These are phyloP conservation scores for Vitis rotundifolia DNA, from an alignment of 164 flowering plant genomes.

Conservation along the genomic window DNA sequence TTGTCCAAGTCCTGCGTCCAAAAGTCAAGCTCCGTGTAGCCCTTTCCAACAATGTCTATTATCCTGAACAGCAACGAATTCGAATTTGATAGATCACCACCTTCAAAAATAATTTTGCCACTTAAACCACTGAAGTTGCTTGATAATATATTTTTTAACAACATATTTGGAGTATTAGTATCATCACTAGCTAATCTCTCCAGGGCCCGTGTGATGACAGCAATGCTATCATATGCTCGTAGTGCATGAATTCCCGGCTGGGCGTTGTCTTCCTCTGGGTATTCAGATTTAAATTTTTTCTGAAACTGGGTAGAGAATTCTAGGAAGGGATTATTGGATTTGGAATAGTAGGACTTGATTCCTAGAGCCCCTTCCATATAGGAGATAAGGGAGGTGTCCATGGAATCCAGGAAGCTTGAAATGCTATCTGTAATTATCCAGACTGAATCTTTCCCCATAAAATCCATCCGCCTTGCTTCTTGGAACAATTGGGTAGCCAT, in stretches of 20 bases:
- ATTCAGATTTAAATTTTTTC: constrained; percentile 2
- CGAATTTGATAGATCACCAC: constrained; percentile 20
- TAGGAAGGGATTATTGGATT: not conserved
- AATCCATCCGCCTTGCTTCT: constrained; percentile 33
- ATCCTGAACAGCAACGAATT: too few species aligned
- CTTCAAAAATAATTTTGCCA: too few species aligned
- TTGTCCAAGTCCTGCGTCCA: too few species aligned
- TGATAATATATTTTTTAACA: too few species aligned
- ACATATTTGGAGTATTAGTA: constrained; percentile 7
- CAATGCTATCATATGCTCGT: too few species aligned
- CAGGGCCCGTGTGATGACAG: too few species aligned
- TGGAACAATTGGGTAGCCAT: constrained; percentile 27
- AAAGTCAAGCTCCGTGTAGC: too few species aligned
- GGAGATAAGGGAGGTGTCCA: constrained; percentile 19
- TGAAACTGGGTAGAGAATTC: constrained; percentile 17
- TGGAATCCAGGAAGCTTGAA: constrained; percentile 28
- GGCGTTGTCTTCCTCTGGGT: too few species aligned
- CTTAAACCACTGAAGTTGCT: too few species aligned
- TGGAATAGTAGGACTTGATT: constrained; percentile 25
- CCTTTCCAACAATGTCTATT: too few species aligned
- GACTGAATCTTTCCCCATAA: constrained; percentile 35
- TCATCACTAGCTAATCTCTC: not conserved
- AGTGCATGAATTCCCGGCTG: too few species aligned
- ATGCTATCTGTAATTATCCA: constrained; percentile 41
- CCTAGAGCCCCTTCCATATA: constrained; percentile 45